Percentiles rank a stretch among this genome's conserved stretches.
Conservation (phyloP, 768 basidiomycete species). For the Pulveroboletus frians region DNA sequence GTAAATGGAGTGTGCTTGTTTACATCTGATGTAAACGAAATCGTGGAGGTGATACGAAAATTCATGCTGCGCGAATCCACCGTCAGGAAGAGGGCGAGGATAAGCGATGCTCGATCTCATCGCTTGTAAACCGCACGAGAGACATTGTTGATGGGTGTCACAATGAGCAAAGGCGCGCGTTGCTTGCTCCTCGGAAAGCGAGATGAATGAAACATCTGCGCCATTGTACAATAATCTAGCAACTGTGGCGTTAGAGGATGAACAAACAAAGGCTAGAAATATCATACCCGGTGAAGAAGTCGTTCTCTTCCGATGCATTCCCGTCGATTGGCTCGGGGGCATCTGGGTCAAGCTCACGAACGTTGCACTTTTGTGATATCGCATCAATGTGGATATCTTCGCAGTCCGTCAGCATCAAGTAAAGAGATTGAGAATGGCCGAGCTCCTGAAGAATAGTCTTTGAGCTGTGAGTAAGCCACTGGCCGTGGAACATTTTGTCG, state of each 20-base stretch:
- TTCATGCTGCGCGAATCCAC: constrained; percentile 39
- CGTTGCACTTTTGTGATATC: constrained; percentile 55
- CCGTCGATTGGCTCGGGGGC: constrained; percentile 48
- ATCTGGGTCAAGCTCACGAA: constrained; percentile 37
- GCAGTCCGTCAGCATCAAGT: constrained; percentile 48
- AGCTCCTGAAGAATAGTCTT: constrained; percentile 64
- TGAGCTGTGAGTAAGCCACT: constrained; percentile 62
- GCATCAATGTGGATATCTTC: constrained; percentile 49
- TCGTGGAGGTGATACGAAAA: constrained; percentile 53
- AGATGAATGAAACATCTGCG: constrained; percentile 40
- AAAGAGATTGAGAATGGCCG: constrained; percentile 58
- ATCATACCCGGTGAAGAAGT: constrained; percentile 56
- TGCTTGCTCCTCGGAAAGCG: constrained; percentile 36
- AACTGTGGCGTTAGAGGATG: background rate
- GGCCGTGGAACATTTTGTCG: constrained; percentile 59
- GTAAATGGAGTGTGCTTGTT: constrained; percentile 29
- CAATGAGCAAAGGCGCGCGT: constrained; percentile 25
- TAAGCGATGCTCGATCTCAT: constrained; percentile 21
- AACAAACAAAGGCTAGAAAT: background rate
- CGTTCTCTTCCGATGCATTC: constrained; percentile 32
- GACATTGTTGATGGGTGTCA: constrained; percentile 39
- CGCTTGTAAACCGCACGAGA: constrained; percentile 41
- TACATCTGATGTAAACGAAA: constrained; percentile 52
- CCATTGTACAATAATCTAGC: constrained; percentile 50
- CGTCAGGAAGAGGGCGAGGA: constrained; percentile 26